These are phyloP conservation scores for Cryphonectria radicalis DNA, from an alignment of 2,329 filamentous ascomycete genomes.

Conservation along the genomic window DNA sequence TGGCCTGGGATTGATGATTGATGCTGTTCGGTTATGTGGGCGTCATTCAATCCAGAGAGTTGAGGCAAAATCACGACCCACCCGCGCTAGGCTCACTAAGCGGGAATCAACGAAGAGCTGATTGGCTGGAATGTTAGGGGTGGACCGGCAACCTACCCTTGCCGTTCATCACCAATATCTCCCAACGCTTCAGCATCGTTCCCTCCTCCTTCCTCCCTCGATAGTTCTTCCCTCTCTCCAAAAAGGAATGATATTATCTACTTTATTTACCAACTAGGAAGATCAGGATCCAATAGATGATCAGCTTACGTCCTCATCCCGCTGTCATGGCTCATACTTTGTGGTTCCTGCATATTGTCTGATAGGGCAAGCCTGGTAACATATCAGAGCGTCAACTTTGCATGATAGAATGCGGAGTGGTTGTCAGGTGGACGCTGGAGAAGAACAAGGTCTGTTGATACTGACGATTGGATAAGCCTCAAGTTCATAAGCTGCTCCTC, in stretches of 20 bases:
- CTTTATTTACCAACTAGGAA: neutral
- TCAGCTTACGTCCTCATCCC: neutral
- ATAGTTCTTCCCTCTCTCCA: neutral
- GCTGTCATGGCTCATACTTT: neutral
- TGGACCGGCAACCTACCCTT: neutral
- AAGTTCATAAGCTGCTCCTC: neutral
- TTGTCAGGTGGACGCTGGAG: neutral
- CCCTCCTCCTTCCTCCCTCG: neutral
- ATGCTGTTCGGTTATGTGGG: slow-evolving; percentile 16
- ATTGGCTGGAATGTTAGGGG: neutral
- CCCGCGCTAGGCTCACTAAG: slow-evolving; percentile 16
- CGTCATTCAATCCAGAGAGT: slow-evolving; percentile 23
- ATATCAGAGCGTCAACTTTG: neutral
- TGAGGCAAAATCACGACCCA: slow-evolving; percentile 17
- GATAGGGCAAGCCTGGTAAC: neutral
- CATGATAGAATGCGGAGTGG: neutral
- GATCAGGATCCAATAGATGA: neutral
- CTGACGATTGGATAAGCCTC: neutral
- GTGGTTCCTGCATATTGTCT: neutral
- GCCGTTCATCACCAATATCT: neutral
- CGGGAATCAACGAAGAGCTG: slow-evolving; percentile 6
- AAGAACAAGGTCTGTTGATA: neutral
- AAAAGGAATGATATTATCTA: too few species aligned
- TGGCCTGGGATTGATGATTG: slow-evolving; percentile 31
- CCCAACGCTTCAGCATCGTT: neutral